Evolutionary conservation across 2,329 filamentous ascomycete species (phyloP), one percentile per base, ranked within the genome.

Genomic region (Dactylellina cionopaga): DNA sequence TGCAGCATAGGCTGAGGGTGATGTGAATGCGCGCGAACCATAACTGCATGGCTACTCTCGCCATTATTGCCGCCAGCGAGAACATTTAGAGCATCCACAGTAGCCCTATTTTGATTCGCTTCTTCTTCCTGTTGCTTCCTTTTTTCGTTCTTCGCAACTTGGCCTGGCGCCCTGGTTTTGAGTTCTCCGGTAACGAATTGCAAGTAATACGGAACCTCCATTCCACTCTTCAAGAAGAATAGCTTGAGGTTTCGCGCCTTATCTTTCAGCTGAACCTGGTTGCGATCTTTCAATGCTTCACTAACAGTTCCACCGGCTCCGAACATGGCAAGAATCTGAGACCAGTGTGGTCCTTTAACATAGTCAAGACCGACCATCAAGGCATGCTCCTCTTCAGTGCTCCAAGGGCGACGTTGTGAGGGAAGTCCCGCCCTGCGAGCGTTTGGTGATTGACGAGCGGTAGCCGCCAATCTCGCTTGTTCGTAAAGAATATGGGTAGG

Each of bases 291-390:
- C 17, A 96, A 84, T 22, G 94, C 90, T 76, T 94, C 90, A 47
- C 88, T 93, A 22, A 94, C 87, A 0, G 89, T 90, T 3, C 92
- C 92, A 41, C 89, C 90, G 0, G 87, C 85, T 0, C 92, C 92
- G 78, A 94, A 96, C 41, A 96, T 85, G 1, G 89, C 89, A 10
- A 96, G 83, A 47, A 96, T 96, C 78, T 96, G 92, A 76, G 91
- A 94, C 92, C 92, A 96, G 77, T 96, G 92, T 15, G 92, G 92
- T 0, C 92, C 92, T 78, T 93, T 92, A 47, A 96, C 92, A 79
- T 90, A 88, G 78, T 96, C 92, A 2, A 96, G 86, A 0, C 92
- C 92, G 51, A 90, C 87, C 89, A 96, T 94, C 15, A 96, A 84
- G 0, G 92, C 92, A 79, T 92, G 92, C 79, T 96, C 92, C 80